Evolutionary conservation across 768 basidiomycete species (phyloP).

Genomic region (Agrocybe pediades): DNA sequence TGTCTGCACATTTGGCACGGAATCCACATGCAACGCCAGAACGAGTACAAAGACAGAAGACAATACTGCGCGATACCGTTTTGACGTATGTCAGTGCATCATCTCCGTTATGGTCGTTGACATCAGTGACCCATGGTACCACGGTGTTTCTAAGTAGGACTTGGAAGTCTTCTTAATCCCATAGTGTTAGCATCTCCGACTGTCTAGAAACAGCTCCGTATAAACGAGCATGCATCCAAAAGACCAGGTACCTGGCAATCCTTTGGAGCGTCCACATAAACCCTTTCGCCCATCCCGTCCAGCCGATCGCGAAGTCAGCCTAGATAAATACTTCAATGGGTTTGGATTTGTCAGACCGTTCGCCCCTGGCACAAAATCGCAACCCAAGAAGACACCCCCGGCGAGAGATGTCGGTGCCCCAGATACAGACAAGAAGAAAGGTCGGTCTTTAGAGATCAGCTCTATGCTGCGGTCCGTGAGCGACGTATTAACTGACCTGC

Average conservation of each 20-base stretch:
- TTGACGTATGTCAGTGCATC: slow-evolving; percentile 16
- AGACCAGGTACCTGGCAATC: neutral
- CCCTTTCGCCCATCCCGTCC: neutral
- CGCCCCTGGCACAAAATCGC: neutral
- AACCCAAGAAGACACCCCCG: neutral
- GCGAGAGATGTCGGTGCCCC: neutral
- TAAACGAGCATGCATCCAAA: neutral
- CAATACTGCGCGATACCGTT: neutral
- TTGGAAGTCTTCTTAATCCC: slow-evolving; percentile 14
- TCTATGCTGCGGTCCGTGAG: neutral
- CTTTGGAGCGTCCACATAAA: neutral
- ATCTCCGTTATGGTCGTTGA: slow-evolving; percentile 16
- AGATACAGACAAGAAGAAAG: neutral
- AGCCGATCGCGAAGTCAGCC: neutral
- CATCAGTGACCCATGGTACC: slow-evolving; percentile 12
- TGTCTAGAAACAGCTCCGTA: neutral
- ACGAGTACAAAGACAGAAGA: neutral
- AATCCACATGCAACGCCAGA: neutral
- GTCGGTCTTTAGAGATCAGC: neutral
- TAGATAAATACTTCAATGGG: no score
- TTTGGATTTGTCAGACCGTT: no score
- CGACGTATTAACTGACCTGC: neutral
- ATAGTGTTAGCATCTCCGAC: neutral
- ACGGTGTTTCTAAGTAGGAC: slow-evolving; percentile 13
- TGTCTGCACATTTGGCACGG: neutral